A percentile compares a stretch with the other conserved stretches of the same genome.
Conservation (phyloP, 371 early-diverging fungal species). For the Dichotomocladium elegans region DNA sequence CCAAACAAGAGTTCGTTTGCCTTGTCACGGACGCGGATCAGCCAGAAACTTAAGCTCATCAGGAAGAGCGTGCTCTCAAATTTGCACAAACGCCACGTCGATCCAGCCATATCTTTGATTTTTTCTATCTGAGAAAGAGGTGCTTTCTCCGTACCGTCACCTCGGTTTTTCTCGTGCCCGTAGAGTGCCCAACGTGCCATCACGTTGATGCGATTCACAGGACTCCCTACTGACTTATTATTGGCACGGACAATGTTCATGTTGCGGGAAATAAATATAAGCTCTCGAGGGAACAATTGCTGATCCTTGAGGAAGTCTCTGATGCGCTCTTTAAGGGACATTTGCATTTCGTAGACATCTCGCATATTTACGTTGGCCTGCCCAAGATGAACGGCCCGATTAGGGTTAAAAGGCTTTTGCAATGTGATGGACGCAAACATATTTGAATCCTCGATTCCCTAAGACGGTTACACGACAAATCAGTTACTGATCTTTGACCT, state of each 20-base stretch:
- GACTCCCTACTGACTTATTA: constrained; percentile 81
- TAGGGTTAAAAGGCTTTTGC: constrained; percentile 68
- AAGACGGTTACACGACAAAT: no score
- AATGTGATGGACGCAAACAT: constrained; percentile 85
- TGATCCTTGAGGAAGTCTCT: constrained; percentile 70
- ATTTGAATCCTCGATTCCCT: constrained; percentile 77
- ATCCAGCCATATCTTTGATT: constrained; percentile 3
- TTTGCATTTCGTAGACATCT: constrained; percentile 71
- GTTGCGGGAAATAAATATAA: constrained; percentile 88
- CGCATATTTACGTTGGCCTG: constrained; percentile 30
- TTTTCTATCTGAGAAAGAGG: neutral
- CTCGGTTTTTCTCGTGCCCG: constrained; percentile 31
- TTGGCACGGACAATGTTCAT: constrained; percentile 86
- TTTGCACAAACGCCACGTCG: constrained; percentile 28
- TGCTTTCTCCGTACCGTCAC: neutral
- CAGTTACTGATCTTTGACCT: neutral
- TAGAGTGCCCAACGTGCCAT: constrained; percentile 84
- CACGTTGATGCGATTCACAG: constrained; percentile 85
- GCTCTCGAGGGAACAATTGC: constrained; percentile 75
- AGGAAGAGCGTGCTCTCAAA: constrained; percentile 62
- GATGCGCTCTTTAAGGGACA: constrained; percentile 68
- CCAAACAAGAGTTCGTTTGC: constrained; percentile 29
- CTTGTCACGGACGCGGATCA: constrained; percentile 42
- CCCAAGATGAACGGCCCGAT: constrained; percentile 48
- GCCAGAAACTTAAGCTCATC: constrained; percentile 58